A percentile compares a stretch with the other conserved stretches of the same genome.
These are phyloP conservation scores for Monosporascus sp. DNA, from an alignment of 2,329 filamentous ascomycete genomes.

Conservation along the genomic window DNA sequence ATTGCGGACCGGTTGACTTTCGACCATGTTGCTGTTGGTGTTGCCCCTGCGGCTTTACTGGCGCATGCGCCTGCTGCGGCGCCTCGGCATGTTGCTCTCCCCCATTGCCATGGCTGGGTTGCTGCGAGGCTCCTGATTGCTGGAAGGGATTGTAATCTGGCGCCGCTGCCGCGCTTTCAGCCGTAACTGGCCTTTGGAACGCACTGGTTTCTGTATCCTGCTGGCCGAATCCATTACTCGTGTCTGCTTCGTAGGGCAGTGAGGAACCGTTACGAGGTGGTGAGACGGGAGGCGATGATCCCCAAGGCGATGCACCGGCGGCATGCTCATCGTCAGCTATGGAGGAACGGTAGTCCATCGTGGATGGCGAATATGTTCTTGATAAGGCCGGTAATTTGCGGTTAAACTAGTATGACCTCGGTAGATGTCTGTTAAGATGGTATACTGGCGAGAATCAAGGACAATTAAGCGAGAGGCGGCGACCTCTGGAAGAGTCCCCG, in stretches of 20 bases:
- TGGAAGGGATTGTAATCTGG: conserved; percentile 32
- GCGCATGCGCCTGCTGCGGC: conserved; percentile 16
- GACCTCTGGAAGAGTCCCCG: neutral
- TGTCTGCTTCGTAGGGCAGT: conserved; percentile 40
- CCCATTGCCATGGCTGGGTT: conserved; percentile 18
- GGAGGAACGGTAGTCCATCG: conserved; percentile 56
- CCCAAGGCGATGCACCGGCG: conserved; percentile 51
- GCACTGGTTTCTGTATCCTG: conserved; percentile 33
- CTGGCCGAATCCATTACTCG: conserved; percentile 38
- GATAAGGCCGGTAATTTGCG: conserved; percentile 1
- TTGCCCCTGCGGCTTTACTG: conserved; percentile 15
- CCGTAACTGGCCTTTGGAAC: conserved; percentile 42
- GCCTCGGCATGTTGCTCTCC: conserved; percentile 13
- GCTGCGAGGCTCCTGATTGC: conserved; percentile 25
- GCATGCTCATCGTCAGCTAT: conserved; percentile 51
- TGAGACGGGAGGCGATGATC: conserved; percentile 46
- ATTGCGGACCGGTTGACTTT: conserved; percentile 57
- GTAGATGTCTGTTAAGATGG: conserved; percentile 1
- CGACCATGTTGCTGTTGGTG: conserved; percentile 46
- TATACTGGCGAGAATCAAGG: neutral
- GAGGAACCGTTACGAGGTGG: conserved; percentile 40
- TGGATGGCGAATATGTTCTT: conserved; percentile 4
- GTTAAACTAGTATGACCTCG: neutral
- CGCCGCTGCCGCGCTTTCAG: conserved; percentile 41
- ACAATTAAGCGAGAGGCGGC: neutral